These are phyloP conservation scores for Monilinia aucupariae DNA, from an alignment of 2,329 filamentous ascomycete species.

Conservation along the genomic window DNA sequence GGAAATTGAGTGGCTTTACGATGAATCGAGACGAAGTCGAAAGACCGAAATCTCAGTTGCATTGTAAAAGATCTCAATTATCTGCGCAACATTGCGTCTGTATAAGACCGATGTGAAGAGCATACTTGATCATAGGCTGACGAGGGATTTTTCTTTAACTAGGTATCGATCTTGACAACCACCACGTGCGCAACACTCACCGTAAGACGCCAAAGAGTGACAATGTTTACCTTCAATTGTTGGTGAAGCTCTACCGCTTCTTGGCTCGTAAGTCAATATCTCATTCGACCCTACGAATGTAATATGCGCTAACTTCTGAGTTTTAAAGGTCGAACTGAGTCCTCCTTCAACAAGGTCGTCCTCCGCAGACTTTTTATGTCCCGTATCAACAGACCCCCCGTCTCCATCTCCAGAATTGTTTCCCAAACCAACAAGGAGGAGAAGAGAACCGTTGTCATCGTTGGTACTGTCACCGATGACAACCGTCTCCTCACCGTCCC, in stretches of 20 bases:
- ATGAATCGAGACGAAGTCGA: constrained; percentile 18
- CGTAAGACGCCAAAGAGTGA: constrained; percentile 96
- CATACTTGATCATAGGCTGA: constrained; percentile 63
- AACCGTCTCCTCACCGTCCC: constrained; percentile 86
- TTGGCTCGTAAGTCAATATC: constrained; percentile 68
- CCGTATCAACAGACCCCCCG: constrained; percentile 93
- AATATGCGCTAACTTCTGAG: constrained; percentile 7
- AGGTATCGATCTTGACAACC: constrained; percentile 68
- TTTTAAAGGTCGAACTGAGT: constrained; percentile 78
- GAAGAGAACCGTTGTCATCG: constrained; percentile 85
- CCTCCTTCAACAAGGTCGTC: constrained; percentile 97
- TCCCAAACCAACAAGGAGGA: constrained; percentile 60
- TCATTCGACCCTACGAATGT: background rate
- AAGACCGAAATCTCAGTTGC: constrained; percentile 19
- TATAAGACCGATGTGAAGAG: constrained; percentile 44
- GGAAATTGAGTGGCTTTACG: constrained; percentile 29
- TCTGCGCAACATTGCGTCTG: constrained; percentile 35
- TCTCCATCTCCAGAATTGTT: constrained; percentile 88
- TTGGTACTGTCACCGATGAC: constrained; percentile 96
- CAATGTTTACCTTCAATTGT: constrained; percentile 94
- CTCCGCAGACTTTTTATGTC: constrained; percentile 98
- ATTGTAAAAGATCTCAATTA: constrained; percentile 25
- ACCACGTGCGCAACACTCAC: constrained; percentile 69
- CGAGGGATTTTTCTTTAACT: constrained; percentile 45
- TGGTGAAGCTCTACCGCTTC: constrained; percentile 98